Base-by-base conservation (phyloP, 2,329 filamentous ascomycete species). In the Emmonsia crescens region DNA sequence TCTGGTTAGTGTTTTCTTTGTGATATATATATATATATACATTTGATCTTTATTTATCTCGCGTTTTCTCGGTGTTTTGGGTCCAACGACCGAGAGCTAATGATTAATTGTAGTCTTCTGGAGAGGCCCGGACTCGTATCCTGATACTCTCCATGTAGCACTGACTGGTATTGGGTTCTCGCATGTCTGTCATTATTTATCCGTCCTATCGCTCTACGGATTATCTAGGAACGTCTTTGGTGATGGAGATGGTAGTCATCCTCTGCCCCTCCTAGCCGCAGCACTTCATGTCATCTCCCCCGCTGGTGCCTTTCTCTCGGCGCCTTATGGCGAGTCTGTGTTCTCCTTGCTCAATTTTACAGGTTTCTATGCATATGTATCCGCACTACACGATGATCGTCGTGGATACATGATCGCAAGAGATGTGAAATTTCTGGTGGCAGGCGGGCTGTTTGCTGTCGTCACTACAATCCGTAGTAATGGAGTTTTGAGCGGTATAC, bases 251-350 rank as follows among this genome's bases (percentile, higher is more conserved):
- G 65, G 64, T 52, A 40, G 40, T 19, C 42, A 29, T 33, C 65
- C 72, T 60, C 61, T 73, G 65, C 65, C 78, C 1, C 85, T 93
- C 64, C 71, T 88, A 27, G 82, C 90, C 9, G 85, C 90, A 2
- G 77, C 83, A 19, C 78, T 97, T 57, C 91, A 97, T 73, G 82
- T 96, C 61, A 71, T 97, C 57, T 94, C 89, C 0, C 93, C 94
- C 0, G 94, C 89, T 0, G 93, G 93, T 0, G 76, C 96, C 2
- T 97, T 99, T 71, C 82, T 99, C 21, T 92, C 88, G 0, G 88
- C 92, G 0, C 91, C 93, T 0, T 96, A 94, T 73, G 82, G 85
- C 10, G 94, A 99, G 76, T 85, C 88, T 65, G 74, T 87, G 0
- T 96, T 91, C 73, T 86, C 93, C 0, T 79, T 89, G 27, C 78